phyloP scores from a whole-genome alignment of 192 early-diverging fungal genomes.

The Rhizophagus prolifer region DNA sequence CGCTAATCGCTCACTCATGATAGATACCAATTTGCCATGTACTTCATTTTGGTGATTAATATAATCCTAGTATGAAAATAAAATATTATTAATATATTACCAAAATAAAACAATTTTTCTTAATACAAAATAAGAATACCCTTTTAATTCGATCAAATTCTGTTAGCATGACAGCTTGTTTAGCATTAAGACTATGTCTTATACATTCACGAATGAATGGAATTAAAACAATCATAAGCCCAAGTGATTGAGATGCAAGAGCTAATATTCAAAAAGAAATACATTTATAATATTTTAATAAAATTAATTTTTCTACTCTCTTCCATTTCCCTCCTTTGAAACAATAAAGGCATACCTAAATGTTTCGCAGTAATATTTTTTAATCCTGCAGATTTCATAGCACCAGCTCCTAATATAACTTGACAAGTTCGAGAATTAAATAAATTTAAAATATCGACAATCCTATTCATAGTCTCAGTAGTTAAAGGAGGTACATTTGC shows the following conservation, averaged over 20 bases:
- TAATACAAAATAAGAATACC: constrained; percentile 34
- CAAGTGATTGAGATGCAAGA: constrained; percentile 90
- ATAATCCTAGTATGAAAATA: constrained; percentile 62
- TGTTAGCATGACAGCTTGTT: constrained; percentile 76
- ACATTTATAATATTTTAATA: constrained; percentile 13
- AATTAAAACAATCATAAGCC: constrained; percentile 81
- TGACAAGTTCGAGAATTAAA: constrained; percentile 97
- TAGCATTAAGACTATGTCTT: constrained; percentile 65
- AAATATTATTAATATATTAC: neutral
- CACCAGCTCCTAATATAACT: constrained; percentile 96
- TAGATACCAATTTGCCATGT: constrained; percentile 86
- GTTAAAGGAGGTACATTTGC: constrained; percentile 75
- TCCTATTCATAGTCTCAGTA: constrained; percentile 84
- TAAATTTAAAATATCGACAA: constrained; percentile 82
- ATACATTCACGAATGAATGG: constrained; percentile 81
- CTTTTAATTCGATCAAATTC: constrained; percentile 86
- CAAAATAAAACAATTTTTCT: neutral
- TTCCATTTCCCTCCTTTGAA: neutral
- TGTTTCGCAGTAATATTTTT: constrained; percentile 98
- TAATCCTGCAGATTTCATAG: constrained; percentile 93
- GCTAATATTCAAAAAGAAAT: constrained; percentile 52
- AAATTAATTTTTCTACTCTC: neutral
- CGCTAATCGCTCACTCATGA: constrained; percentile 89
- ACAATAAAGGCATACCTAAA: constrained; percentile 55
- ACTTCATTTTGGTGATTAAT: constrained; percentile 89